A percentile compares a stretch with the other conserved stretches of the same genome.
Evolutionary conservation across 495 filamentous ascomycete species (phyloP).

Genomic region (Penicillium diatomitis): DNA sequence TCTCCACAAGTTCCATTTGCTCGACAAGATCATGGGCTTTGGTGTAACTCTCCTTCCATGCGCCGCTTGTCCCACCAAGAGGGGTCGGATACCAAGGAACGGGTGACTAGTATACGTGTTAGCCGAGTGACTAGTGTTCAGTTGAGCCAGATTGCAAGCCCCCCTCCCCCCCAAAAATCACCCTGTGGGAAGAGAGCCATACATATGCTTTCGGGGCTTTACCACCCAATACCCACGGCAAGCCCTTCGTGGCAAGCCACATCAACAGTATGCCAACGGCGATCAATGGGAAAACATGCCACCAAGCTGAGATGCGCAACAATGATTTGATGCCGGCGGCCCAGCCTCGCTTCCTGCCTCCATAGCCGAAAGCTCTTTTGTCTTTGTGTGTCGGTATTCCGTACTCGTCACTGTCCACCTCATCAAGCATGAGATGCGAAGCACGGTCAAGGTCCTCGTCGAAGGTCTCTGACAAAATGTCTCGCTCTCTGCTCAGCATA

Average conservation of each 20-base stretch:
- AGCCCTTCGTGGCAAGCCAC: constrained; percentile 12
- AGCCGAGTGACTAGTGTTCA: neutral
- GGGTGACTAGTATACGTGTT: constrained; percentile 22
- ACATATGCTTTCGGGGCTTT: constrained; percentile 10
- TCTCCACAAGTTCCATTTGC: constrained; percentile 80
- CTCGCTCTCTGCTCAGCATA: constrained; percentile 8
- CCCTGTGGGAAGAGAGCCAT: neutral
- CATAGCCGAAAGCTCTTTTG: neutral
- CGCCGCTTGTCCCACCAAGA: constrained; percentile 59
- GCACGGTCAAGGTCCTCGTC: constrained; percentile 14
- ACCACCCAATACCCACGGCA: constrained; percentile 2
- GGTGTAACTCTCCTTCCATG: constrained; percentile 70
- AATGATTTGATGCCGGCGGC: constrained; percentile 2
- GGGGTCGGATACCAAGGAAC: constrained; percentile 83
- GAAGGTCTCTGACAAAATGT: constrained; percentile 11
- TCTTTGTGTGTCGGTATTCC: constrained; percentile 10
- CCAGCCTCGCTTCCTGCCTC: neutral
- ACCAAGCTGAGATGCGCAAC: constrained; percentile 10
- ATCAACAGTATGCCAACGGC: constrained; percentile 9
- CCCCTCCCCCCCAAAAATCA: neutral
- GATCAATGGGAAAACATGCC: constrained; percentile 10
- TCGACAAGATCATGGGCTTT: constrained; percentile 73
- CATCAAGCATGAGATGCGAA: constrained; percentile 8
- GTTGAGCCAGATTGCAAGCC: neutral
- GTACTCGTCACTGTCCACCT: constrained; percentile 17